Evolutionary conservation across 164 flowering plant genomes (phyloP).

Genomic region (Kingdonia uniflora): DNA sequence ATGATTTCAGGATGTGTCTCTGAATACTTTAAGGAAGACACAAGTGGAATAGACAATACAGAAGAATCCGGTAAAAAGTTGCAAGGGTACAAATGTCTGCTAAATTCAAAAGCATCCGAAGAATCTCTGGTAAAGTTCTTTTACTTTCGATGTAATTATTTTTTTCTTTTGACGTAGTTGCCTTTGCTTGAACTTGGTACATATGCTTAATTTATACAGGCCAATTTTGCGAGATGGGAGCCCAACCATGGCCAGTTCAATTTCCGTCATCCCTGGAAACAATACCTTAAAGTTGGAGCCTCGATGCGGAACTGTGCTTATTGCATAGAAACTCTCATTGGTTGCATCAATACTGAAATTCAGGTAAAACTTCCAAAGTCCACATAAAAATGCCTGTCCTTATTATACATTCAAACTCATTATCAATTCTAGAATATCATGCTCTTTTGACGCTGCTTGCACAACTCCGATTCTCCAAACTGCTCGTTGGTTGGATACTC

Average conservation of each 20-base stretch:
- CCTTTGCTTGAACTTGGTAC: neutral
- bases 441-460: no score
- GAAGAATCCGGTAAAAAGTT: constrained; percentile 14
- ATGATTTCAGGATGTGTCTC: constrained; percentile 28
- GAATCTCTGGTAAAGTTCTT: constrained; percentile 37
- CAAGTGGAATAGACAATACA: neutral
- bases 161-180: neutral
- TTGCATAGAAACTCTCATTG: constrained; percentile 48
- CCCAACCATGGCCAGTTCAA: constrained; percentile 66
- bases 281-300: constrained; percentile 55
- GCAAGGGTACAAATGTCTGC: constrained; percentile 49
- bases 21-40: constrained; percentile 22
- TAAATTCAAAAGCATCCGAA: constrained; percentile 51
- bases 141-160: neutral
- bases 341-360: constrained; percentile 35
- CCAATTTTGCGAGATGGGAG: constrained; percentile 81
- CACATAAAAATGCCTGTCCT: no score
- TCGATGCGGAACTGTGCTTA: constrained; percentile 51
- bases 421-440: no score
- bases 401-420: no score
- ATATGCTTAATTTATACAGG: constrained; percentile 23
- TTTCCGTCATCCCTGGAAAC: constrained; percentile 72
- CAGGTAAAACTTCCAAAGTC: no score
- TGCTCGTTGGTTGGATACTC: no score
- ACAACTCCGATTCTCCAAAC: no score